Base-by-base conservation (phyloP, 768 basidiomycete genomes). In the Boletus eberwhitei region DNA sequence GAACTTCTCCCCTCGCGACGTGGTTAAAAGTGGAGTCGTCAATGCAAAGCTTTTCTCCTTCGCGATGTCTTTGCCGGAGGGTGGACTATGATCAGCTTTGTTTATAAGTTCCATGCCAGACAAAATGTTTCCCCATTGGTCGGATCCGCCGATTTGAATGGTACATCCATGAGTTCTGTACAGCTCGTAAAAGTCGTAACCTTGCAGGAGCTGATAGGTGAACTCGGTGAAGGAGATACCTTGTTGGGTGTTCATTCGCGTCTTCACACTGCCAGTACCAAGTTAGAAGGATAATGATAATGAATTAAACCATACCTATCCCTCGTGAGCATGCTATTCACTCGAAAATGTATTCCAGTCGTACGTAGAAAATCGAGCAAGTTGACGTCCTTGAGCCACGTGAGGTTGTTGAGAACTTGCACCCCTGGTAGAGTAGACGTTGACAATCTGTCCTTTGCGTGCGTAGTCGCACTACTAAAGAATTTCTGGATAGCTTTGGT, bases 201-300 rank as follows among this genome's bases (percentile, higher is more conserved):
- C 97, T 74, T 99, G 97, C 26, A 99, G 79, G 22, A 99, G 83
- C 65, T 99, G 97, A 70, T 99, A 99, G 4, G 91, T 86, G 73
- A 99, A 98, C 69, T 99, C 97, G 19, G 95, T 93, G 75, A 96
- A 99, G n/a, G 95, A 97, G 57, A 98, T 87, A 42, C 96, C 96
- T 62, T 86, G 82, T 57, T 87, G 84, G 0, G 90, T 85, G 7
- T 77, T 74, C 50, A 98, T 77, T 26, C 96, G 87, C 29, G 83
- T 81, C 55, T 87, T 87, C 36, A 97, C 94, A 61, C 95, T 97
- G 57, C 36, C 32, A 49, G 44, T 13, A 8, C 26, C 39, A 37
- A 11, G 57, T 64, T 53, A 63, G 61, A 45, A 39, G 1, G 37
- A 49, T 22, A 22, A 19, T 44, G 14, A 17, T 2, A 16, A 40